Evolutionary conservation across 2,329 filamentous ascomycete genomes (phyloP).

Genomic region (Stagonosporopsis cucurbitacearum): DNA sequence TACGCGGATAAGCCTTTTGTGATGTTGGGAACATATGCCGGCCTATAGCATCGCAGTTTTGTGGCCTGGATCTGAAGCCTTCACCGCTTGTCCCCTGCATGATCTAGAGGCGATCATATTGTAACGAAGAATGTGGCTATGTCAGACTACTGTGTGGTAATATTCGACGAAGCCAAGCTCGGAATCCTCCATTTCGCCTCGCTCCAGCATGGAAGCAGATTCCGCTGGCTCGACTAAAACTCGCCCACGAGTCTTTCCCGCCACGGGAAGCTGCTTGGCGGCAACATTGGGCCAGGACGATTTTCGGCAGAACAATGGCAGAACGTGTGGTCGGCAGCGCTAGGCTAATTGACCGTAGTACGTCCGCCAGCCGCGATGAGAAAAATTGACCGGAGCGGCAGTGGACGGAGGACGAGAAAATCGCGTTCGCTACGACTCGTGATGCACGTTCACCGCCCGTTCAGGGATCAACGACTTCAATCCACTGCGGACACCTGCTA

Average conservation of each 20-base stretch:
- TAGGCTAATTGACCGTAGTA: slow-evolving; percentile 29
- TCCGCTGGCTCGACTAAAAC: slow-evolving; percentile 10
- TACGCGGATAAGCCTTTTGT: slow-evolving; percentile 15
- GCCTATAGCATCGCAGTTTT: slow-evolving; percentile 1
- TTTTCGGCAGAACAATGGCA: slow-evolving; percentile 23
- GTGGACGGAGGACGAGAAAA: slow-evolving; percentile 15
- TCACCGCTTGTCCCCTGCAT: slow-evolving; percentile 16
- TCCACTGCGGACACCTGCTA: slow-evolving; percentile 23
- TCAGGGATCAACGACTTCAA: slow-evolving; percentile 9
- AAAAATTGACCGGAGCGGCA: slow-evolving; percentile 22
- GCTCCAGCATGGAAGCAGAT: slow-evolving; percentile 4
- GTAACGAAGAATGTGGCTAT: slow-evolving; percentile 5
- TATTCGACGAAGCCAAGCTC: neutral
- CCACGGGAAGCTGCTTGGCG: slow-evolving; percentile 27
- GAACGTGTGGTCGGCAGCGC: slow-evolving; percentile 29
- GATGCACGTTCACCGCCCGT: slow-evolving; percentile 18
- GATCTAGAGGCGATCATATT: slow-evolving; percentile 8
- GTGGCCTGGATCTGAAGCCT: neutral
- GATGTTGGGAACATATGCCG: neutral
- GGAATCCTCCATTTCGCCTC: slow-evolving; percentile 15
- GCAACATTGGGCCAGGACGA: slow-evolving; percentile 27
- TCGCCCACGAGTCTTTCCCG: slow-evolving; percentile 13
- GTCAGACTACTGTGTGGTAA: slow-evolving; percentile 5
- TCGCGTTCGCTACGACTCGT: slow-evolving; percentile 16
- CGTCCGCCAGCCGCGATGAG: slow-evolving; percentile 29